Evolutionary conservation across 2,329 filamentous ascomycete species (phyloP).

Genomic region (Pezizomycotina sp.): DNA sequence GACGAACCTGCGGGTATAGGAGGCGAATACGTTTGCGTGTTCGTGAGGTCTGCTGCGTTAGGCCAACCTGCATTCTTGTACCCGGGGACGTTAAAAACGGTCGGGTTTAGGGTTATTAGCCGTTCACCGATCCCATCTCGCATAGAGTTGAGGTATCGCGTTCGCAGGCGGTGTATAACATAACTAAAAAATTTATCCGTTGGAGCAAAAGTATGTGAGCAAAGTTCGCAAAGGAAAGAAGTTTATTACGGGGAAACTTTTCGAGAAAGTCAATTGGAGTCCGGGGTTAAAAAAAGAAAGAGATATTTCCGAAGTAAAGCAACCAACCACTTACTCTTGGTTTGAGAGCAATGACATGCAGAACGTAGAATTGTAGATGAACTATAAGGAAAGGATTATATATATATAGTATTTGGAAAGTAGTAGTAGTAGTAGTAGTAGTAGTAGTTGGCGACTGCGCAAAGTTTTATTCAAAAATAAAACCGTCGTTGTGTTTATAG

Average conservation of each 20-base stretch:
- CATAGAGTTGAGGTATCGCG: conserved; percentile 62
- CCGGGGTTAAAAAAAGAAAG: neutral
- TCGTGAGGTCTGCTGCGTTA: conserved; percentile 48
- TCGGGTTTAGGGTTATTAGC: conserved; percentile 63
- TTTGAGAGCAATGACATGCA: conserved; percentile 21
- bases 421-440: too few species aligned
- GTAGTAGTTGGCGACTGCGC: too few species aligned
- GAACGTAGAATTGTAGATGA: neutral
- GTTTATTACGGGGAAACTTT: neutral
- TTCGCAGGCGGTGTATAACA: conserved; percentile 66
- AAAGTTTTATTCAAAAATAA: too few species aligned
- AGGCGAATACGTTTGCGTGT: conserved; percentile 50
- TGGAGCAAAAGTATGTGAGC: too few species aligned
- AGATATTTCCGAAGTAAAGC: neutral
- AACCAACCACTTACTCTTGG: conserved; percentile 18
- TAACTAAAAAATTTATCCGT: conserved; percentile 47
- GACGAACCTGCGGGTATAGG: conserved; percentile 70
- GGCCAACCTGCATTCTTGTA: conserved; percentile 75
- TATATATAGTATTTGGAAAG: too few species aligned
- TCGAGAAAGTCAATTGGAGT: neutral
- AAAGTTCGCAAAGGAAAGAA: neutral
- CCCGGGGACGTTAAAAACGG: conserved; percentile 59
- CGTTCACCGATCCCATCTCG: conserved; percentile 74
- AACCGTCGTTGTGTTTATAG: too few species aligned
- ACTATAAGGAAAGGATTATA: too few species aligned